Evolutionary conservation across 2,329 filamentous ascomycete genomes (phyloP).

Genomic region (Colletotrichum sansevieriae): DNA sequence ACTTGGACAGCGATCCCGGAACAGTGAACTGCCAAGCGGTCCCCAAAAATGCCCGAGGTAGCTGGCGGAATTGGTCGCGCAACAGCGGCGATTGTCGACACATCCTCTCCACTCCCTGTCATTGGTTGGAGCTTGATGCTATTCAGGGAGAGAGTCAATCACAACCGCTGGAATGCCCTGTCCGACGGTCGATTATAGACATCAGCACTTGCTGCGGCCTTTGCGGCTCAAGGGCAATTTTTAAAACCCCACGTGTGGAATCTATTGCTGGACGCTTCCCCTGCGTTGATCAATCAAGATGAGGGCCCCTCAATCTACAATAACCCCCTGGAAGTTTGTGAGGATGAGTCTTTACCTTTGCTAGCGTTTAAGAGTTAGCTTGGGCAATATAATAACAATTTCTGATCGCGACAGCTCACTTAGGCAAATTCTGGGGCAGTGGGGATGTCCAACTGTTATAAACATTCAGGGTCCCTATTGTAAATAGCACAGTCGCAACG

Average conservation of each 20-base stretch:
- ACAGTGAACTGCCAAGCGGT: not conserved
- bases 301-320: constrained; percentile 7
- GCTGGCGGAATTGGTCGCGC: not conserved
- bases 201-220: not conserved
- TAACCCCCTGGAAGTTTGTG: no score
- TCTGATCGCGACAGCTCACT: no score
- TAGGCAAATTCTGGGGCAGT: no score
- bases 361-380: no score
- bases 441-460: no score
- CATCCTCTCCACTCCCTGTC: not conserved
- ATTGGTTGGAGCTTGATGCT: not conserved
- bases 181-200: no score
- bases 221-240: constrained; percentile 10
- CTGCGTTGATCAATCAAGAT: constrained; percentile 15
- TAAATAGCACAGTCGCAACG: constrained; percentile 19
- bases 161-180: no score
- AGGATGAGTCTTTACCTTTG: no score
- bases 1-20: not conserved
- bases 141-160: not conserved
- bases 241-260: not conserved
- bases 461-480: no score
- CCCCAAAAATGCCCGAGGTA: not conserved
- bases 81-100: not conserved
- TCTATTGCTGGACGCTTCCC: not conserved
- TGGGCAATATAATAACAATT: no score